phyloP scores from a whole-genome alignment of 2,329 filamentous ascomycete species.

The Colletotrichum eremochloae region DNA sequence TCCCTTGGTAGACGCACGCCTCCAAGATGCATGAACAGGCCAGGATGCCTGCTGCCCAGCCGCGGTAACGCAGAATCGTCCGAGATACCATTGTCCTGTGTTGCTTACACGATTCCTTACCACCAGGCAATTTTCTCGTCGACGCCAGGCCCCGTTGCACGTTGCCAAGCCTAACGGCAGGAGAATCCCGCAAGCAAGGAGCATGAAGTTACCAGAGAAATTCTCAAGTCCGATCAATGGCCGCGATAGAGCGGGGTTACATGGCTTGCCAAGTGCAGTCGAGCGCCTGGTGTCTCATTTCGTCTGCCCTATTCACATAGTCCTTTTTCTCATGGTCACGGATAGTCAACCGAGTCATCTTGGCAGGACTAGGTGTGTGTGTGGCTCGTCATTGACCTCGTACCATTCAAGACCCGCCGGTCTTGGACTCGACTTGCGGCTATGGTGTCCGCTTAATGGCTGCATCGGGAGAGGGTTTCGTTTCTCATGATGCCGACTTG shows the following conservation, averaged over 20 bases:
- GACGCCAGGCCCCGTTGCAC: constrained; percentile 17
- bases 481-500: constrained; percentile 39
- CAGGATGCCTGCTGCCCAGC: not conserved
- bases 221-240: not conserved
- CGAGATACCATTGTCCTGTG: not conserved
- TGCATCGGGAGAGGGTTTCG: constrained; percentile 17
- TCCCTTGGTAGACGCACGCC: not conserved
- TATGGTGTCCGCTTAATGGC: constrained; percentile 34
- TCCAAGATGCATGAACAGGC: not conserved
- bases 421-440: constrained; percentile 16
- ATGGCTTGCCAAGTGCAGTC: constrained; percentile 13
- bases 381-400: constrained; percentile 7
- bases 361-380: not conserved
- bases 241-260: constrained; percentile 14
- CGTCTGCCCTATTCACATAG: constrained; percentile 13
- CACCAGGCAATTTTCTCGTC: constrained; percentile 17
- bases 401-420: not conserved
- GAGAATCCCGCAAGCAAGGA: constrained; percentile 8
- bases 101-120: not conserved
- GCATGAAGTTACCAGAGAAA: not conserved
- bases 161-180: constrained; percentile 31
- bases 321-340: constrained; percentile 9
- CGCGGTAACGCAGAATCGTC: not conserved
- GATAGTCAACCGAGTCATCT: not conserved
- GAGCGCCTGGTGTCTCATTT: constrained; percentile 3